These are phyloP conservation scores for Ascochyta clinopodiicola DNA, from an alignment of 2,329 filamentous ascomycete genomes.

Conservation along the genomic window DNA sequence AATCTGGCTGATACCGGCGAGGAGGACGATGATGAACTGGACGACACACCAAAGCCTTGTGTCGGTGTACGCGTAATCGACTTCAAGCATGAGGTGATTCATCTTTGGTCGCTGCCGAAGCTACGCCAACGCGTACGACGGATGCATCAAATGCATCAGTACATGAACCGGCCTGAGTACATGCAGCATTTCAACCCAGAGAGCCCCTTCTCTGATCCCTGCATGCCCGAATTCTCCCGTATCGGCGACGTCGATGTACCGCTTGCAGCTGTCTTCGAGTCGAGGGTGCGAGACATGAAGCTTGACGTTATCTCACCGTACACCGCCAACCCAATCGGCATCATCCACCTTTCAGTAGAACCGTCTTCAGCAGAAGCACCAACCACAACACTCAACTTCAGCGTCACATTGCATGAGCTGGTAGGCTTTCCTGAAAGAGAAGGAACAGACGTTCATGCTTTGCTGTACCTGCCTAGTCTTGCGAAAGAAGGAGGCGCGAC, in stretches of 20 bases:
- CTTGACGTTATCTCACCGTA: conserved; percentile 92
- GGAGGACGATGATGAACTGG: conserved; percentile 83
- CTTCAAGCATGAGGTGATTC: conserved; percentile 83
- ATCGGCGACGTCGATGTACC: conserved; percentile 94
- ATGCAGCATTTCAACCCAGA: conserved; percentile 90
- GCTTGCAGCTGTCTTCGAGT: conserved; percentile 90
- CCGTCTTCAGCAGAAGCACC: conserved; percentile 93
- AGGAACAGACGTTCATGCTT: conserved; percentile 92
- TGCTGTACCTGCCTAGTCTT: conserved; percentile 92
- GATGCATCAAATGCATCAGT: conserved; percentile 98
- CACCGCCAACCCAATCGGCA: conserved; percentile 87
- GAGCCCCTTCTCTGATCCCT: conserved; percentile 90
- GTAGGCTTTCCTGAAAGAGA: conserved; percentile 94
- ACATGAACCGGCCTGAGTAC: conserved; percentile 93
- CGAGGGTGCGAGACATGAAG: conserved; percentile 89
- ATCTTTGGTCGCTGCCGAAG: conserved; percentile 94
- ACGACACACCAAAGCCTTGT: conserved; percentile 85
- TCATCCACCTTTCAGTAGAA: conserved; percentile 88
- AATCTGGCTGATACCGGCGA: conserved; percentile 88
- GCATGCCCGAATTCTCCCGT: conserved; percentile 90
- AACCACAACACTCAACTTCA: conserved; percentile 93
- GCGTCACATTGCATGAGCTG: conserved; percentile 97
- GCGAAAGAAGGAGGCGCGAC: conserved; percentile 86
- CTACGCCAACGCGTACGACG: conserved; percentile 83
- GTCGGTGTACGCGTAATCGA: conserved; percentile 90